Evolutionary conservation across 495 filamentous ascomycete genomes (phyloP).

Genomic region (Trichoderma parareesei): DNA sequence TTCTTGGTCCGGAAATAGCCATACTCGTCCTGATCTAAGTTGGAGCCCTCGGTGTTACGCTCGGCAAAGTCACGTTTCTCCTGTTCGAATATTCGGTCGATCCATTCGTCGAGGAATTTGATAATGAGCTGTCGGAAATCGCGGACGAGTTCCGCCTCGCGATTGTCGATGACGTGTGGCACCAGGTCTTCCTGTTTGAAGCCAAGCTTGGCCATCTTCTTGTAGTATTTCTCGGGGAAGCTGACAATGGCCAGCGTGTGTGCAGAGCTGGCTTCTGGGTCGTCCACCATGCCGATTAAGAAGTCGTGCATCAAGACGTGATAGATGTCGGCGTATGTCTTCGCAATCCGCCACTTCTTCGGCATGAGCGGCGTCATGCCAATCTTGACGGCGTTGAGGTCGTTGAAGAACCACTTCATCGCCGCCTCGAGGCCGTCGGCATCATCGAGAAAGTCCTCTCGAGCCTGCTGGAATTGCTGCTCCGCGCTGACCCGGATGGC

Average conservation of each 20-base stretch:
- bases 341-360: slow-evolving; percentile 95
- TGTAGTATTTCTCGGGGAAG: slow-evolving; percentile 92
- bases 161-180: slow-evolving; percentile 79
- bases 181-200: slow-evolving; percentile 61
- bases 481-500: slow-evolving; percentile 67
- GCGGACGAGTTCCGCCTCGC: slow-evolving; percentile 79
- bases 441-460: slow-evolving; percentile 70
- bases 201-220: slow-evolving; percentile 87
- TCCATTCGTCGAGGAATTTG: slow-evolving; percentile 94
- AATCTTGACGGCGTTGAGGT: slow-evolving; percentile 81
- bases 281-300: slow-evolving; percentile 70
- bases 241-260: slow-evolving; percentile 85
- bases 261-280: slow-evolving; percentile 64
- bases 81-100: slow-evolving; percentile 74
- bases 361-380: slow-evolving; percentile 87
- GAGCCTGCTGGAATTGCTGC: slow-evolving; percentile 64
- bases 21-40: slow-evolving; percentile 77
- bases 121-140: slow-evolving; percentile 94
- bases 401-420: slow-evolving; percentile 94
- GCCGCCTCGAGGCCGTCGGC: slow-evolving; percentile 76
- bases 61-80: slow-evolving; percentile 74
- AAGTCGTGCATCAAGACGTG: slow-evolving; percentile 93
- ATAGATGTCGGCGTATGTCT: slow-evolving; percentile 82
- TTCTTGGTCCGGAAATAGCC: slow-evolving; percentile 85
- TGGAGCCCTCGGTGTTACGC: slow-evolving; percentile 58